Evolutionary conservation across 106 monocot genomes (phyloP).

Genomic region (Apostasia ramifera): DNA sequence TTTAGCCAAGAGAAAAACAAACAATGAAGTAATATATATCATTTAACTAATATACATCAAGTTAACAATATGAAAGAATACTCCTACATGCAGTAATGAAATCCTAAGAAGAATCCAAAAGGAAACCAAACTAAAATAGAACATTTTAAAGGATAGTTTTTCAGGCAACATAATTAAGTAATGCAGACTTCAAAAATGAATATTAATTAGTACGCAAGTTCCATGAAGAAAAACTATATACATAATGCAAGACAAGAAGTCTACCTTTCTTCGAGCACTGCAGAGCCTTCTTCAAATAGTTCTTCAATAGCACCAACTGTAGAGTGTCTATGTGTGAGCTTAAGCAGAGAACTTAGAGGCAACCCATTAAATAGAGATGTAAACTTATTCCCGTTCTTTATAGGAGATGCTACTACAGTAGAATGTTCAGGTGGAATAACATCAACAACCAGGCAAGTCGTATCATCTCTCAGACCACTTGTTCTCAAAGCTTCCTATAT

Average conservation of each 20-base stretch:
- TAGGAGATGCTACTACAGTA: conserved; percentile 28
- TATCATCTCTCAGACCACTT: conserved; percentile 96
- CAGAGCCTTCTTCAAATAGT: conserved; percentile 95
- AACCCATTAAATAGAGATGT: conserved; percentile 62
- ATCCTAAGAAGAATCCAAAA: background rate
- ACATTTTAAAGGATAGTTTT: background rate
- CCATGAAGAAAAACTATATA: too few relatives aligned
- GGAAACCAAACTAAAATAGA: background rate
- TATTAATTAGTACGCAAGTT: too few relatives aligned
- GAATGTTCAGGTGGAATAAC: conserved; percentile 56
- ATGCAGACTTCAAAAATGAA: background rate
- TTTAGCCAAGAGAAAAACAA: too few relatives aligned
- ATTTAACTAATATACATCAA: too few relatives aligned
- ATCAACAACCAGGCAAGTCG: conserved; percentile 93
- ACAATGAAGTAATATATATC: too few relatives aligned
- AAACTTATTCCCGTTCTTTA: conserved; percentile 63
- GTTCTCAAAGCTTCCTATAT: conserved; percentile 81
- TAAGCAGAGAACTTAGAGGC: conserved; percentile 33
- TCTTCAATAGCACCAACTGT: conserved; percentile 78
- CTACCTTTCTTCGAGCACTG: conserved; percentile 85
- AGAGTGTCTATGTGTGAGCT: conserved; percentile 34
- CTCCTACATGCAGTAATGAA: too few relatives aligned
- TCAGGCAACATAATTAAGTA: background rate
- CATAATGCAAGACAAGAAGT: background rate
- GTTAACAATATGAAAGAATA: too few relatives aligned